Evolutionary conservation across 2,329 filamentous ascomycete genomes (phyloP).

Genomic region (Alternaria hordeiaustralica): DNA sequence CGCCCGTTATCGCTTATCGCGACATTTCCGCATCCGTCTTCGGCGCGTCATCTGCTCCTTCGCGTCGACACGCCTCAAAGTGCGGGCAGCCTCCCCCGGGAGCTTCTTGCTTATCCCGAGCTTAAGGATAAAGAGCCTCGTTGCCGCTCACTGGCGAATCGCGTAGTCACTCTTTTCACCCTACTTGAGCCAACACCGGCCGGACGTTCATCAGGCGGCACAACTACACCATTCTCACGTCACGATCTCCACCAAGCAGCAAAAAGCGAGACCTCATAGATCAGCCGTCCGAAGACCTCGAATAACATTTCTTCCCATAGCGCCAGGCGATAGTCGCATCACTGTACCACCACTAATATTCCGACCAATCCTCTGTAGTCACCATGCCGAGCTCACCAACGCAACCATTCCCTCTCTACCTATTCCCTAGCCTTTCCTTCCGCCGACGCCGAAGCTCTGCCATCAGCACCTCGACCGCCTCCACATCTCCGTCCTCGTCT

Average conservation of each 20-base stretch:
- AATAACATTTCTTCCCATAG: background rate
- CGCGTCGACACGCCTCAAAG: slow-evolving; percentile 14
- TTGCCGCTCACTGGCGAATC: background rate
- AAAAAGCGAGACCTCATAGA: background rate
- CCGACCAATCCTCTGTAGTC: background rate
- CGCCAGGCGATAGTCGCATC: background rate
- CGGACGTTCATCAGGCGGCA: background rate
- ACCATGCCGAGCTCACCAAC: slow-evolving; percentile 24
- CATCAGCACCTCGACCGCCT: slow-evolving; percentile 36
- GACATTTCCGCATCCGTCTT: slow-evolving; percentile 5
- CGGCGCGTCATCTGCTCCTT: slow-evolving; percentile 31
- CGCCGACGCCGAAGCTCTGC: slow-evolving; percentile 53
- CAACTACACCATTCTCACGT: background rate
- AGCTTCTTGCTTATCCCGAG: background rate
- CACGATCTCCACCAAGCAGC: background rate
- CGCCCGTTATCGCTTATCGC: slow-evolving; percentile 31
- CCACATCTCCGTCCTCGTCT: slow-evolving; percentile 29
- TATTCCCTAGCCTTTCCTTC: slow-evolving; percentile 46
- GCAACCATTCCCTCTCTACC: slow-evolving; percentile 53
- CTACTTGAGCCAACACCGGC: background rate
- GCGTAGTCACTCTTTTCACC: background rate
- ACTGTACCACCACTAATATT: background rate
- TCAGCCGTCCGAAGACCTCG: background rate
- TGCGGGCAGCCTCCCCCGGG: slow-evolving; percentile 6
- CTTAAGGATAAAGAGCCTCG: background rate